Evolutionary conservation across 306 rosid species (phyloP), one percentile per base, ranked within the genome.

Genomic region (Quercus berberidifolia): DNA sequence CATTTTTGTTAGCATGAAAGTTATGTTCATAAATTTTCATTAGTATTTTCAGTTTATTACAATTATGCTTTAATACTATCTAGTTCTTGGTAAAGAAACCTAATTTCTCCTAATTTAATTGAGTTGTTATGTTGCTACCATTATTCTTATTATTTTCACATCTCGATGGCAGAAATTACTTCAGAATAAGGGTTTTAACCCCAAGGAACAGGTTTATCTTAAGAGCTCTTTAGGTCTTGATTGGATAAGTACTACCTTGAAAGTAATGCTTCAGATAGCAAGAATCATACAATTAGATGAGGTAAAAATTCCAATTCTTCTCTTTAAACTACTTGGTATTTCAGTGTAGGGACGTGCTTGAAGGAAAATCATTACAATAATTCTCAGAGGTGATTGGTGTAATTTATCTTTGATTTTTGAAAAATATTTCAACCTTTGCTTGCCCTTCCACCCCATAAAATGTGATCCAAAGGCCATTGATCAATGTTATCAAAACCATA

Each of bases 231-330:
- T 86, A 35, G 51, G 64, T 54, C 82, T 82, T 65, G 76, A 78
- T 82, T 79, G 85, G 77, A 67, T 79, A 70, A 79, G 68, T 64
- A 80, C 75, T 59, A 70, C 90, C 52, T 81, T 89, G 78, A 83
- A 87, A 78, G 80, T 67, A 62, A 59, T 95, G 87, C 87, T 92
- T 78, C 92, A 79, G 77, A 84, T 95, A 67, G 87, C 89, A 35
- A 82, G 93, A 69, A 88, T 95, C 85, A 83, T 89, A 78, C 90
- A 90, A 31, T 81, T 90, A 69, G 87, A 89, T 65, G 98, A 95
- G 99, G 99, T 91, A 75, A 83, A 63, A 31, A 31, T 80, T 83
- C 70, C 76, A 69, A 63, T 69, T 77, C 41, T 57, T 28, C 76
- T 80, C 75, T 85, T 64, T 74, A 20, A 73, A 74, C 23, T 72